phyloP scores from a whole-genome alignment of 371 early-diverging fungal species.

The Smittium mucronatum region DNA sequence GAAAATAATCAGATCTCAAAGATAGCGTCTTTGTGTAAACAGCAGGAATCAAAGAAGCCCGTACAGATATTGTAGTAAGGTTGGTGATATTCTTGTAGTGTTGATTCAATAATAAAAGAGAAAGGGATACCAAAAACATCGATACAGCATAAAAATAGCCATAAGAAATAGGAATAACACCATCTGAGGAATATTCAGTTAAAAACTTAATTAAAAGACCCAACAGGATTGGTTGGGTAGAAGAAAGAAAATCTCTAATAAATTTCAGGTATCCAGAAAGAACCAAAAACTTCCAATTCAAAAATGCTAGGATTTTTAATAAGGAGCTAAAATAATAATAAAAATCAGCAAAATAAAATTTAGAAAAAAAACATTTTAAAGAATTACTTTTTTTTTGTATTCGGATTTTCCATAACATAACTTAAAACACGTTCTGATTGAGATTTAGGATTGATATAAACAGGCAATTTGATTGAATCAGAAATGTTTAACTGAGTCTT shows the following conservation, averaged over 20 bases:
- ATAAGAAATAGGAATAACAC: not conserved
- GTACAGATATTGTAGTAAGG: not conserved
- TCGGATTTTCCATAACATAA: not conserved
- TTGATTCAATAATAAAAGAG: not conserved
- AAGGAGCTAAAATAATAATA: not conserved
- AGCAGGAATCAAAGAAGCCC: not conserved
- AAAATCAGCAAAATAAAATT: not conserved
- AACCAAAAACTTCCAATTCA: not conserved
- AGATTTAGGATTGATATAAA: not conserved
- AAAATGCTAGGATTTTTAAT: not conserved
- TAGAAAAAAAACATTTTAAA: not conserved
- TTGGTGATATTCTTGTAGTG: not conserved
- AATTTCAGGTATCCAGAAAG: not conserved
- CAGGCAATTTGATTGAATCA: not conserved
- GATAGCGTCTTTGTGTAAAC: not conserved
- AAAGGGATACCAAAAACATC: not conserved
- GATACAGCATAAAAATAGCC: constrained; percentile 2
- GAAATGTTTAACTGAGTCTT: not conserved
- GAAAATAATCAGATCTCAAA: not conserved
- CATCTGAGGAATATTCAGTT: not conserved
- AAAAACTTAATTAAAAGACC: constrained; percentile 1
- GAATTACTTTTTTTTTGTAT: not conserved
- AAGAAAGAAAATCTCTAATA: not conserved
- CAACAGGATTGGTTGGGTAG: not conserved
- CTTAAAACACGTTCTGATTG: not conserved